Conservation (phyloP, 495 filamentous ascomycete species). For the Xylaria acuta region DNA sequence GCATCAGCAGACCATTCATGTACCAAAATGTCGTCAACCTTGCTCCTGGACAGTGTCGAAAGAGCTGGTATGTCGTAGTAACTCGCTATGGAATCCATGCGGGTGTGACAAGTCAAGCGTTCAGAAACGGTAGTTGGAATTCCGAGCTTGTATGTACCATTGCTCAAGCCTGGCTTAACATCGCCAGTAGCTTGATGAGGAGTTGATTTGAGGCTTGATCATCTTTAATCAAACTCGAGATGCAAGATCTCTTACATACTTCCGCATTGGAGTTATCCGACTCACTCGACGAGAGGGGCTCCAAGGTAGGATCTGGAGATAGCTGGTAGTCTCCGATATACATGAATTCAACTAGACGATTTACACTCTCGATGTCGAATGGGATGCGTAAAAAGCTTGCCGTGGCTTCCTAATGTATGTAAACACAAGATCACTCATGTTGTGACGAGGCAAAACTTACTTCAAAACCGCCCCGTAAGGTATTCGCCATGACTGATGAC, state of each 20-base stretch:
- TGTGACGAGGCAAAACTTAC: not conserved
- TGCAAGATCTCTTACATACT: not conserved
- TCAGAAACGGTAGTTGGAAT: not conserved
- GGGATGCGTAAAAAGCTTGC: not conserved
- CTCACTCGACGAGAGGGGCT: not conserved
- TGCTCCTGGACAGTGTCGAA: not conserved
- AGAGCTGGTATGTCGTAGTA: conserved; percentile 2
- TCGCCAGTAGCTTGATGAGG: not conserved
- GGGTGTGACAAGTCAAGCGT: not conserved
- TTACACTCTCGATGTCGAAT: not conserved
- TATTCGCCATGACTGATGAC: not conserved
- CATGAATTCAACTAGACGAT: not conserved
- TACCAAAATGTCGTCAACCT: not conserved
- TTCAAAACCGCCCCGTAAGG: not conserved
- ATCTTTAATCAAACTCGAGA: not conserved
- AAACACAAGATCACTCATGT: not conserved
- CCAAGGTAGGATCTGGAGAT: not conserved
- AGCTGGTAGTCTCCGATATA: conserved; percentile 3
- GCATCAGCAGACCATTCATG: not conserved
- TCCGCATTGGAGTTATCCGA: not conserved
- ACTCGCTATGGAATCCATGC: not conserved
- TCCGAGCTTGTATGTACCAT: not conserved
- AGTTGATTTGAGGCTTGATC: not conserved
- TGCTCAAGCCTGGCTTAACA: not conserved
- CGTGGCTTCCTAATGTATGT: not conserved